phyloP scores from a whole-genome alignment of 305 asterid genomes.

The Fraxinus xanthoxyloides region DNA sequence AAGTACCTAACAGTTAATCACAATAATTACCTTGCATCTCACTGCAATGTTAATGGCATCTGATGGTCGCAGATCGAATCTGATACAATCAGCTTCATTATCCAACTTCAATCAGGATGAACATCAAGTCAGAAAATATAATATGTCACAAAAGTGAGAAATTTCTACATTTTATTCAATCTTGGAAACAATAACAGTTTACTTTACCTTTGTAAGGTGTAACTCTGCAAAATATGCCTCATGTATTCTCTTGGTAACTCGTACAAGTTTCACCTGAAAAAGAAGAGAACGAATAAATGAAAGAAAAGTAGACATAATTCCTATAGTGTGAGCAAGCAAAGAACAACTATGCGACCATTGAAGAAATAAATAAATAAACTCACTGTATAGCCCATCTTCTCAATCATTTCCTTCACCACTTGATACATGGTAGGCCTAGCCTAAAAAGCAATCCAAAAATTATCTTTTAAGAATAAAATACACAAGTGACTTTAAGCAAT shows the following conservation, averaged over 20 bases:
- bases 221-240: conserved; percentile 87
- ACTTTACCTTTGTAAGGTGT: conserved; percentile 65
- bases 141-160: neutral
- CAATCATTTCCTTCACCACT: conserved; percentile 82
- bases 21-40: conserved; percentile 66
- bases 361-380: conserved; percentile 25
- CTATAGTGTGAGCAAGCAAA: neutral
- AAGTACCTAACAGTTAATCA: neutral
- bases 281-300: conserved; percentile 2
- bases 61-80: conserved; percentile 88
- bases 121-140: conserved; percentile 9
- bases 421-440: conserved; percentile 94
- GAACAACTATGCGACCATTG: neutral
- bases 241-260: conserved; percentile 89
- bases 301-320: neutral
- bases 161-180: conserved; percentile 8
- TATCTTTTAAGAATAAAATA: neutral
- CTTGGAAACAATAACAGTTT: neutral
- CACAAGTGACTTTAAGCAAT: neutral
- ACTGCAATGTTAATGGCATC: conserved; percentile 95
- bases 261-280: conserved; percentile 77
- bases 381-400: conserved; percentile 90
- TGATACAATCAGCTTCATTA: conserved; percentile 55
- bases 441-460: conserved; percentile 36
- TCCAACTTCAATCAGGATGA: conserved; percentile 47